Conservation (phyloP, 441 rosid species). For the Gossypium schwendimanii region DNA sequence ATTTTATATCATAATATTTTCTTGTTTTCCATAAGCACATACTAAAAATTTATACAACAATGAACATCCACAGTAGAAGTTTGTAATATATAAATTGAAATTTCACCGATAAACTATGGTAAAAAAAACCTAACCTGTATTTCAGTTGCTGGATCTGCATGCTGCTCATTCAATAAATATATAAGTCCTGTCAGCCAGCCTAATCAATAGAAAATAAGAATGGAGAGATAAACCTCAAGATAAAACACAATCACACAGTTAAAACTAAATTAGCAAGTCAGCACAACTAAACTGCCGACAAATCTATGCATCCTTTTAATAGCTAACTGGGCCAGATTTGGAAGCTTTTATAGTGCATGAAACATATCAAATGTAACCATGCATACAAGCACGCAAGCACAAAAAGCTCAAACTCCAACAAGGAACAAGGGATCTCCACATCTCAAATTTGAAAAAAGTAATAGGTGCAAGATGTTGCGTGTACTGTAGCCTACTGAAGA, state of each 20-base stretch:
- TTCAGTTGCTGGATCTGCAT: conserved; percentile 48
- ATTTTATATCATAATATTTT: neutral
- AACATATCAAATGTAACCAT: neutral
- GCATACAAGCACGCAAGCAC: neutral
- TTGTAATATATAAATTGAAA: neutral
- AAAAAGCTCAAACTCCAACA: neutral
- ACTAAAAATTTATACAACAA: neutral
- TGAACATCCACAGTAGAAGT: neutral
- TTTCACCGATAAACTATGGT: neutral
- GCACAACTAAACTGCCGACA: neutral
- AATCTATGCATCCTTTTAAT: neutral
- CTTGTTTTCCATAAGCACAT: neutral
- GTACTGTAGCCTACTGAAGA: neutral
- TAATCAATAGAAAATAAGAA: conserved; percentile 52
- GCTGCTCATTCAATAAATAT: conserved; percentile 84
- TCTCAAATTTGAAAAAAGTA: neutral
- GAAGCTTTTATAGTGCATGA: neutral
- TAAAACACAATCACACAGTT: conserved; percentile 1
- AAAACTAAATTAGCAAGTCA: neutral
- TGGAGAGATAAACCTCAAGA: conserved; percentile 37
- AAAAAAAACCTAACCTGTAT: conserved; percentile 62
- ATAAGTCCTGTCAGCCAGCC: conserved; percentile 77
- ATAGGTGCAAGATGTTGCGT: neutral
- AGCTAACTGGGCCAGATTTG: neutral
- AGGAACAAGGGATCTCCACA: neutral